Evolutionary conservation across 148 eudicot species (phyloP), one percentile per base, ranked within the genome.

Genomic region (Rhododendron henanense): DNA sequence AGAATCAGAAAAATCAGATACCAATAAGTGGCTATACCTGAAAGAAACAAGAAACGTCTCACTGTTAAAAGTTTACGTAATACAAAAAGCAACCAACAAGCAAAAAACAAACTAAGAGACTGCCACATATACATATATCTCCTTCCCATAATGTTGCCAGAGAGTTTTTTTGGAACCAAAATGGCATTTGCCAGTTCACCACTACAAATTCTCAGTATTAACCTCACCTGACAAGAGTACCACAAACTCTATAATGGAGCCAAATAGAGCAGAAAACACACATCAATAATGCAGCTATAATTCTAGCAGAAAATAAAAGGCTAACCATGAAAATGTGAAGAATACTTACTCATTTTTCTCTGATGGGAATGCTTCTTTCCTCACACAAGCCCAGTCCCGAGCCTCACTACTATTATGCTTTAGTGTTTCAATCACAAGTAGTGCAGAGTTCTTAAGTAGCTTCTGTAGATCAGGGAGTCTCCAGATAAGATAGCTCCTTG

Each of bases 401-500:
- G 94, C 98, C 87, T 93, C 98, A 82, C 91, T 90, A 76, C 78
- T 84, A 85, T 87, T 91, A 75, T 88, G 87, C 84, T 88, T 88
- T 85, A 97, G 88, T 14, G 90, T 90, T 83, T 94, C 94, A 84
- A 93, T 89, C 82, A 93, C 98, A 35, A 85, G 86, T 33, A 89
- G 82, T 31, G 99, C 98, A 51, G 98, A 90, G 83, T 94, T 92
- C 90, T 87, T 92, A 35, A 97, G 91, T 87, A 97, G 71, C 83
- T 93, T 95, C 73, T 95, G 98, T 81, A 95, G 89, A 81, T 92
- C 95, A n/a, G 99, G 99, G 85, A 97, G 92, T 91, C 99, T 95
- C 99, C 99, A 97, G 50, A 97, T 88, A 61, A 97, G 84, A 84
- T 95, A 94, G 89, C 98, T 95, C 90, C 94, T 94, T 87, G 94